Base-by-base conservation (phyloP, 2,329 filamentous ascomycete genomes). In the Sporothrix luriei region DNA sequence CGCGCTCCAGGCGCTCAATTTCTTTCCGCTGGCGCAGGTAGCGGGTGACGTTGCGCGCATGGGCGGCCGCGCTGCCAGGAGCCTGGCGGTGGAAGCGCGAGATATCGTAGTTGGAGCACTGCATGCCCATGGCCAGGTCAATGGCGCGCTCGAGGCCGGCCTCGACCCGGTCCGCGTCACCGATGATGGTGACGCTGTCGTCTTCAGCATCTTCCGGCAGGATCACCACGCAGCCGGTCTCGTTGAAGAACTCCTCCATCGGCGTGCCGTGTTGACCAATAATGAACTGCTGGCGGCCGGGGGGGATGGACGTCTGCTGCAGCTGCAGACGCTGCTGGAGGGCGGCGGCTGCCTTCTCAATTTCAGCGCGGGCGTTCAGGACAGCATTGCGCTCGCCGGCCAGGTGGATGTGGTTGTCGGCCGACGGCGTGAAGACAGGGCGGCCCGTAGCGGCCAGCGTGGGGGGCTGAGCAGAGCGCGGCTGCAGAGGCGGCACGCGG, bases 251-350 rank as follows among this genome's bases (percentile, higher is more conserved):
- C 59, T 97, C 88, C 70, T 97, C 88, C 46, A 92, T 84, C 21
- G 92, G 89, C 72, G 91, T 86, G 72, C 92, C 93, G 72, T 90
- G 87, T 72, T 94, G 89, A 66, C 94, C 94, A 73, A 97, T 89
- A 76, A 99, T 95, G 83, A 97, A 98, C 78, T 97, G 94, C 78
- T 98, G 95, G 66, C 93, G 89, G 64, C 92, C 93, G 72, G 90
- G 90, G 78, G 94, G 91, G 74, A 98, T 92, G 6, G 90, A 87
- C 54, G 93, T 83, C 78, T 96, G 90, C 74, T 95, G 88, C 64
- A 95, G 83, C 54, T 90, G 87, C 65, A 98, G 83, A 77, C 92
- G 88, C 71, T 88, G 87, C 74, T 90, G 88, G 26, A 99, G 86
- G 76, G 94, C 86, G 72, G 90, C 87, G 7, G 89, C 92, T 70